These are phyloP conservation scores for Puccinia hordei DNA, from an alignment of 1,284 basidiomycete species.

Conservation along the genomic window DNA sequence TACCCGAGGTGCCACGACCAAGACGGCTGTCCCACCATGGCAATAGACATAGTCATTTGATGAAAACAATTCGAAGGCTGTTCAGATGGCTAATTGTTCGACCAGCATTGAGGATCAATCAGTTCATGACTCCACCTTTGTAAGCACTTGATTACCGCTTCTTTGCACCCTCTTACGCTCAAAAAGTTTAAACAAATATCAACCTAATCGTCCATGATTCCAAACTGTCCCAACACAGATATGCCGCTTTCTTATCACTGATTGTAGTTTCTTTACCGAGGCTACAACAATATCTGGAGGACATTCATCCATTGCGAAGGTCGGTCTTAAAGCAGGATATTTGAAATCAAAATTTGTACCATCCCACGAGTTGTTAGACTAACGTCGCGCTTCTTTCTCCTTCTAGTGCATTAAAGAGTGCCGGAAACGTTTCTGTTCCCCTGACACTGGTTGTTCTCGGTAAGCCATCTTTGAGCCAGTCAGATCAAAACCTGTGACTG, in stretches of 20 bases:
- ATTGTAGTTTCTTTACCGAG: constrained; percentile 61
- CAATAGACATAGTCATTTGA: constrained; percentile 54
- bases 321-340: constrained; percentile 42
- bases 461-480: constrained; percentile 19
- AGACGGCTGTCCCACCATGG: constrained; percentile 52
- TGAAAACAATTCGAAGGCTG: constrained; percentile 4
- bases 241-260: constrained; percentile 60
- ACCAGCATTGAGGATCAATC: constrained; percentile 53
- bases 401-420: constrained; percentile 59
- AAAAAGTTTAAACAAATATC: constrained; percentile 52
- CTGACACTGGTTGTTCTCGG: constrained; percentile 62
- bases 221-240: constrained; percentile 59
- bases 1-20: constrained; percentile 52
- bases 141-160: constrained; percentile 13
- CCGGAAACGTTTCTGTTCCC: constrained; percentile 61
- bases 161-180: constrained; percentile 45
- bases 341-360: neutral
- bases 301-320: constrained; percentile 59
- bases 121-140: constrained; percentile 55
- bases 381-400: neutral
- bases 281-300: constrained; percentile 59
- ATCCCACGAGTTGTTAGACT: neutral
- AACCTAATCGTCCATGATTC: neutral
- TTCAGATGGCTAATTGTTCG: constrained; percentile 49
- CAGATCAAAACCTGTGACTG: neutral